Evolutionary conservation across 2,329 filamentous ascomycete genomes (phyloP), one percentile per base, ranked within the genome.

Genomic region (Torrubiella hemipterigena): DNA sequence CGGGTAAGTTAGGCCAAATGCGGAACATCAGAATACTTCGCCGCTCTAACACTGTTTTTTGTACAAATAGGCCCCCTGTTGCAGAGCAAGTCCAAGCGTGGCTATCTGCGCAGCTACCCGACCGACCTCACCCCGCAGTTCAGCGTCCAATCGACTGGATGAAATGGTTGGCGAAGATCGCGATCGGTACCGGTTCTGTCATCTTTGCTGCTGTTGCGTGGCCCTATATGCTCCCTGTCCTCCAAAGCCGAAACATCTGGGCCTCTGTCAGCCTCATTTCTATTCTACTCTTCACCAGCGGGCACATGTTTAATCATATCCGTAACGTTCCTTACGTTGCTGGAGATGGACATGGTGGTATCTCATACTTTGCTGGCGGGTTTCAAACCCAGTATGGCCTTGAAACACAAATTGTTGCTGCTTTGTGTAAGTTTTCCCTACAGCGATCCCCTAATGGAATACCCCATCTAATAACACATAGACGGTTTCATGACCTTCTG

Each of bases 261-360:
- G 87, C 89, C 16, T 84, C 82, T 15, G 58, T 93, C 47, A 93
- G 82, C 56, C 64, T 98, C 43, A 86, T 96, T 47, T 68, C 77
- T 11, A 87, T 98, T 40, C 71, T 98, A 25, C 67, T 95, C 35
- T 98, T 96, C 61, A 95, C 81, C 28, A 91, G 82, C 46, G 93
- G 91, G 23, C 87, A 96, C 59, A 98, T 98, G 93, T 98, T 93
- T 70, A 98, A 96, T 58, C 87, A 95, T 51, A 98, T 98, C 50
- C 76, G 93, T 45, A 89, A 91, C 55, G 84, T 93, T 3, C 91
- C 91, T 3, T 98, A 98, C 47, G 85, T 96, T 19, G 69, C 77
- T 25, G 82, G 81, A 25, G 77, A 96, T 51, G 84, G 85, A 22
- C 76, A 72, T 33, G 91, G 91, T 13, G 86, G 86, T 5, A 73